Evolutionary conservation across 306 rosid genomes (phyloP).

Genomic region (Quercus aquifolioides): DNA sequence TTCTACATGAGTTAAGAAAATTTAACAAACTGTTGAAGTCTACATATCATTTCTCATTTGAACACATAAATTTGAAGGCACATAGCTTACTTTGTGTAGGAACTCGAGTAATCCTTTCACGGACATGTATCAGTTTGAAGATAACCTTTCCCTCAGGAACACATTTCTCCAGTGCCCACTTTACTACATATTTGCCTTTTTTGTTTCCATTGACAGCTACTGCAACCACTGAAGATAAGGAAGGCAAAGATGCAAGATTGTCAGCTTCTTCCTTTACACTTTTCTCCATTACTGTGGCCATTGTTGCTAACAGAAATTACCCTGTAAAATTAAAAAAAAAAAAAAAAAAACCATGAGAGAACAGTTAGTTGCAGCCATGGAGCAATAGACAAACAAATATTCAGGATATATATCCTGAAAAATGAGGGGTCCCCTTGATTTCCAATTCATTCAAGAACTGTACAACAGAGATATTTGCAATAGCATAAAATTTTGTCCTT

Average conservation of each 20-base stretch:
- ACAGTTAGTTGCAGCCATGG: neutral
- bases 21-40: constrained; percentile 1
- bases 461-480: neutral
- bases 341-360: constrained; percentile 1
- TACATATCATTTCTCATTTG: neutral
- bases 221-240: constrained; percentile 47
- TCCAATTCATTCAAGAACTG: neutral
- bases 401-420: neutral
- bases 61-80: constrained; percentile 1
- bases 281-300: constrained; percentile 39
- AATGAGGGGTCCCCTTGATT: neutral
- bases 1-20: neutral
- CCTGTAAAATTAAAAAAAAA: constrained; percentile 5
- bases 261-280: constrained; percentile 25
- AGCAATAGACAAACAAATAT: neutral
- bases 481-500: neutral
- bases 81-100: constrained; percentile 78
- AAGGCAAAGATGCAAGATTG: constrained; percentile 25
- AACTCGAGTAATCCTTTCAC: constrained; percentile 51
- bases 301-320: constrained; percentile 1
- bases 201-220: constrained; percentile 77
- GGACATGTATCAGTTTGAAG: constrained; percentile 75
- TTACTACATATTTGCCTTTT: constrained; percentile 68
- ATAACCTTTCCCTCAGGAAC: constrained; percentile 60
- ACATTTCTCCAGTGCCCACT: constrained; percentile 82